phyloP scores from a whole-genome alignment of 169 alveolate species.

The Theileria sp. region DNA sequence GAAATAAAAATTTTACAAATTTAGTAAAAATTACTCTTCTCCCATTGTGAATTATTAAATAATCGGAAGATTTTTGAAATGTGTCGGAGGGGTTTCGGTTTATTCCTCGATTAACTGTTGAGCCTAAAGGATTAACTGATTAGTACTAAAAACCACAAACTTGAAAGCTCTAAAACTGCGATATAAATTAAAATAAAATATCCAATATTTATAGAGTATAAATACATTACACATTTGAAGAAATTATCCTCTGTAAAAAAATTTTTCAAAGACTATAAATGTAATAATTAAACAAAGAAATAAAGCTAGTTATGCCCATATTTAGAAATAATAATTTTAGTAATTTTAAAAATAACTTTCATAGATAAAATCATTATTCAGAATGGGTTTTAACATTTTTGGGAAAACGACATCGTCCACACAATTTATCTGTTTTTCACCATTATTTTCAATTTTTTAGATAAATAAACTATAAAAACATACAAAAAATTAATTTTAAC shows the following conservation, averaged over 20 bases:
- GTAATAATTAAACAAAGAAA: background rate
- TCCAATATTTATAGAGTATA: background rate
- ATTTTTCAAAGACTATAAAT: too few relatives aligned
- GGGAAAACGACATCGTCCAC: constrained; percentile 6
- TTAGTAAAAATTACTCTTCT: constrained; percentile 30
- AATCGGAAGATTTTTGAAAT: constrained; percentile 21
- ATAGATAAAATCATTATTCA: background rate
- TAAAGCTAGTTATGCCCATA: background rate
- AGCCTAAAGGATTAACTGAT: background rate
- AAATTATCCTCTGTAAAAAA: background rate
- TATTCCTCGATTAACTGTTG: background rate
- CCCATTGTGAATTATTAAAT: constrained; percentile 45
- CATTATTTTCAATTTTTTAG: background rate
- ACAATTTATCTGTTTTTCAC: background rate
- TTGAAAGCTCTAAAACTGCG: background rate
- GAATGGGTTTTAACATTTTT: background rate
- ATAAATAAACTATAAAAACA: too few relatives aligned
- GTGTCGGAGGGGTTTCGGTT: background rate
- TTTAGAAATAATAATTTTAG: too few relatives aligned
- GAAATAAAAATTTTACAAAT: background rate
- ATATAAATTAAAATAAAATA: background rate
- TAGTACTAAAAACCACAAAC: constrained; percentile 3
- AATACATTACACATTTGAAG: constrained; percentile 4
- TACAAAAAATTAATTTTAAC: background rate
- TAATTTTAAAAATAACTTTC: too few relatives aligned